Percentiles rank a stretch among this genome's conserved stretches.
These are phyloP conservation scores for Brassica incana DNA, from an alignment of 345 rosid species.

Conservation along the genomic window DNA sequence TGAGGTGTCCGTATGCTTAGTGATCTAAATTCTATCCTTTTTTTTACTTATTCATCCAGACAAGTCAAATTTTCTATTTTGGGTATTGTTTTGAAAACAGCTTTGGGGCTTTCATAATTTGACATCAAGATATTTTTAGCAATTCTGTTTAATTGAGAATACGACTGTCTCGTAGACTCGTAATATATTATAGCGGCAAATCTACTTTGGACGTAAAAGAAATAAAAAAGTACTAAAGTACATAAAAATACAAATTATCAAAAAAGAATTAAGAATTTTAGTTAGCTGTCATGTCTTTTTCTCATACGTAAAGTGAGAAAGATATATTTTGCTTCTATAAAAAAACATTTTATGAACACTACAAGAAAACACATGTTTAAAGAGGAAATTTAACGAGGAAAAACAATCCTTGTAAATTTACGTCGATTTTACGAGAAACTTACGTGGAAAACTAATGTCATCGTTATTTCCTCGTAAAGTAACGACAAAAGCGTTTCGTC, in stretches of 20 bases:
- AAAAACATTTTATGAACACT: background rate
- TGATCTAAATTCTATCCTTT: background rate
- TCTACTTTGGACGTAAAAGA: background rate
- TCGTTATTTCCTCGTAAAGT: no score
- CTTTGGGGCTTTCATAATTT: slow-evolving; percentile 4
- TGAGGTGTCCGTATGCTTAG: no score
- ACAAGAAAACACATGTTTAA: no score
- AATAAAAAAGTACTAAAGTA: background rate
- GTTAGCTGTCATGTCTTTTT: slow-evolving; percentile 18
- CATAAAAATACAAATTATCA: background rate
- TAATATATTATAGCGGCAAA: background rate
- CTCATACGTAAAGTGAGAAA: background rate
- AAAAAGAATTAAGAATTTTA: background rate
- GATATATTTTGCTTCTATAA: background rate
- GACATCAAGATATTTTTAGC: background rate
- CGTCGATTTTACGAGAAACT: no score
- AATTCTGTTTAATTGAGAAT: background rate
- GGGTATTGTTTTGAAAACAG: background rate
- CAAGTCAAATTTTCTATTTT: slow-evolving; percentile 6
- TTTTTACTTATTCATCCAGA: background rate
- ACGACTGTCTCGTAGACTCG: background rate
- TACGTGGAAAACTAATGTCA: no score
- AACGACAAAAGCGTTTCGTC: no score
- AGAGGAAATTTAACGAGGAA: no score
- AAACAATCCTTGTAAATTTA: no score